Base-by-base conservation (phyloP, 2,329 filamentous ascomycete species). In the Colletotrichum godetiae region DNA sequence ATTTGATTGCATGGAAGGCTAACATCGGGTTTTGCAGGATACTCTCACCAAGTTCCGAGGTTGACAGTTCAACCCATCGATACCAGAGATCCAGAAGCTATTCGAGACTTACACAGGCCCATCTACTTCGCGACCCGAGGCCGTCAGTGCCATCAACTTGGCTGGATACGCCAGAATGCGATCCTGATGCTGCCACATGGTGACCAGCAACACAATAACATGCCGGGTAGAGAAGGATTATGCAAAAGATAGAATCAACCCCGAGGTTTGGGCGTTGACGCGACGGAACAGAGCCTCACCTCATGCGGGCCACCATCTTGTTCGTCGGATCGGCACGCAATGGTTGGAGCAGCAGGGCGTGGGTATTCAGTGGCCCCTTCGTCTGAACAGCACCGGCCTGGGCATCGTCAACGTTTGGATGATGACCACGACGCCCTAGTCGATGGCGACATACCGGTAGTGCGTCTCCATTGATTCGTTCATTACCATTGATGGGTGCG, bases 11-110 rank as follows among this genome's bases (percentile, higher is more conserved):
- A 58, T 52, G 12, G n/a, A 37, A 49, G 4, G 24, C 65, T 70
- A 10, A 69, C 15, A 6, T 13, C 24, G 27, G 24, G 49, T 24
- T 62, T 29, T 67, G 4, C 75, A 93, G 92, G 90, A 91, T 76
- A 88, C 91, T 12, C 83, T 93, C 42, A 88, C 90, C 71, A 93
- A 91, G 76, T 93, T 93, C 83, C 92, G 92, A 80, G 91, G 91
- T 37, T 75, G 66, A 75, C 31, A 10, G 1, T 11, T 31, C 8
- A 24, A 33, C 3, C 22, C 12, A 37, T 42, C 29, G 5, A 66
- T 10, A 37, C 33, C 33, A 37, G 46, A 37, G 13, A 7, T n/a
- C 42, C 19, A 3, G 24, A 68, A 46, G 13, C 29, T n/a, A 31
- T n/a, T 15, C 33, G 15, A 37, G n/a, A 24, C 63, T 11, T 35